Base-by-base conservation (phyloP, 2,329 filamentous ascomycete genomes). In the Nemania sp. region DNA sequence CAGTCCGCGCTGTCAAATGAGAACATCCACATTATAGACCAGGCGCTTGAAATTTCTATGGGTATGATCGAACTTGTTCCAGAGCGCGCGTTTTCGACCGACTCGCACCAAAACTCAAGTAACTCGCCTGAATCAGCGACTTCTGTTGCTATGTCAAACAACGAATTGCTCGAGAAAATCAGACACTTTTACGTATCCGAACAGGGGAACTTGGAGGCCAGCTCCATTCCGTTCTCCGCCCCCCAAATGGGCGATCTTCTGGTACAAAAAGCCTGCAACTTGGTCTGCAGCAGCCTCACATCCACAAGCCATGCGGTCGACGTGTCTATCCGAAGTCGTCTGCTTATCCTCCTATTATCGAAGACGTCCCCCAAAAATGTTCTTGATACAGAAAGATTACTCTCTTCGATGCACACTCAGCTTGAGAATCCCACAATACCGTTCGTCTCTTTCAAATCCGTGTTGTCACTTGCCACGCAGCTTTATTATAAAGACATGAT, bases 101-200 rank as follows among this genome's bases (percentile, higher is more conserved):
- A 63, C 37, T 67, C 65, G 57, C 50, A 57, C 47, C 65, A 60
- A 71, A 61, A 67, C 51, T 62, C 64, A 46, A 66, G 46, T 34
- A 63, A 51, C 25, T 70, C 68, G 25, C 69, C 69, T 56, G 72
- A 71, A 43, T 68, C 57, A 17, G 70, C 68, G 10, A 65, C 69
- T 50, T 54, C 74, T 47, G 67, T 70, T 39, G 70, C 71, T n/a
- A 70, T 77, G 35, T 69, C 77, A 2, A 81, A 79, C 50, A 65
- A 74, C n/a, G 83, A 87, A 39, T 75, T 90, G 11, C 73, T 90
- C 47, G 83, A 83, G 62, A 83, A 76, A 60, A 86, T 91, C 53
- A 82, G 80, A 67, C 76, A 78, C 10, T 92, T 92, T 69, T 92
- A 92, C 72, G 79, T 87, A 35, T 80, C 84, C 61, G 87, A 90